Evolutionary conservation across 257 asterid genomes (phyloP), one percentile per base, ranked within the genome.

Genomic region (Lantana camara): DNA sequence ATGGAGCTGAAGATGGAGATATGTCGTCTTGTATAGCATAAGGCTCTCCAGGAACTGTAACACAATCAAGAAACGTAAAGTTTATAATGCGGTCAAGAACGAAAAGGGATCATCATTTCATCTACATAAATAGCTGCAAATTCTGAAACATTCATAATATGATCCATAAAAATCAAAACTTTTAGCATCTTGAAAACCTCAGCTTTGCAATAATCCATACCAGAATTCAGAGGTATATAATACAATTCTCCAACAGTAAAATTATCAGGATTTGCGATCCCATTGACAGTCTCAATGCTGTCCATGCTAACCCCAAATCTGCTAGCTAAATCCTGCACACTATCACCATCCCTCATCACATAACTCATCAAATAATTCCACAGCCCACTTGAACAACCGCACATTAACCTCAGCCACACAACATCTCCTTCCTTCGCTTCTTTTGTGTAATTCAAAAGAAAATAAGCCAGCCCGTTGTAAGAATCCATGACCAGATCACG

Each of bases 221-320:
- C 99, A 48, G 95, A 84, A 83, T 85, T 90, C 73, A 90, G 50
- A 0, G 96, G 97, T 60, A 93, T 81, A 45, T 85, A 87, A 68
- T 90, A 93, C 56, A 93, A 87, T 62, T 74, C 82, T 22, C 99
- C 92, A 59, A 77, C 84, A 46, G 96, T 87, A 16, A 93, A 77
- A 87, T 90, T 93, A 81, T 87, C 95, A 60, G 99, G 95, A 80
- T 84, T 76, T 17, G 76, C 52, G 64, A 93, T 83, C 76, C 89
- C 93, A 75, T 93, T 93, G 10, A 77, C 83, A 51, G 60, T 53
- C 80, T 73, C 99, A 71, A 90, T 93, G 79, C 85, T 85, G 71
- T 81, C 96, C 99, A 93, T 93, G 63, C 99, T 93, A 66, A 93
- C 97, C 44, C 99, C 99, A 78, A 93, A 93, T 62, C 99, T 82